These are phyloP conservation scores for Neonothopanus nambi DNA, from an alignment of 1,284 basidiomycete species.

Conservation along the genomic window DNA sequence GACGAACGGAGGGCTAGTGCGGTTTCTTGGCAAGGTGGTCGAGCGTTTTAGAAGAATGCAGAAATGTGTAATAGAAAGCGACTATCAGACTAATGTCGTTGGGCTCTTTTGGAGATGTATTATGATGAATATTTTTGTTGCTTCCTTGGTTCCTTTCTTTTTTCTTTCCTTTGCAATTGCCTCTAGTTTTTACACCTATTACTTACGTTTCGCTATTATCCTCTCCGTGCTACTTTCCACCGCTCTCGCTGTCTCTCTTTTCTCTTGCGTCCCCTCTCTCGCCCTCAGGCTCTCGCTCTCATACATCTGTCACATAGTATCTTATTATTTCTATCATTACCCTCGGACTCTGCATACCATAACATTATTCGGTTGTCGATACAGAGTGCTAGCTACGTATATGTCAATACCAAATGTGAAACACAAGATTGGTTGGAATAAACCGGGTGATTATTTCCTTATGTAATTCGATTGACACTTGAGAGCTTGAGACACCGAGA, in stretches of 20 bases:
- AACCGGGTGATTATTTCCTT: no score
- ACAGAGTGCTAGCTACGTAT: conserved; percentile 5
- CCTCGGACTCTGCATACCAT: conserved; percentile 8
- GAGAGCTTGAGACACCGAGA: no score
- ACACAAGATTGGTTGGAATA: not conserved
- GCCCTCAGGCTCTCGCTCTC: not conserved
- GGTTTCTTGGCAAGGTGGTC: conserved; percentile 43
- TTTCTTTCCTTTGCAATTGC: no score
- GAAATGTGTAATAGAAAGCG: conserved; percentile 4
- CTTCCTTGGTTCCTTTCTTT: no score
- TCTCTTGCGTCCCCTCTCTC: not conserved
- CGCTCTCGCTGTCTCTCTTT: not conserved
- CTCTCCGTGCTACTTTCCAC: not conserved
- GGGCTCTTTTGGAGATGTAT: conserved; percentile 1
- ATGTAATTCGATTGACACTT: conserved; percentile 5
- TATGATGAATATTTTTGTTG: not conserved
- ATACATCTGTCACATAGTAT: not conserved
- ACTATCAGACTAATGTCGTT: not conserved
- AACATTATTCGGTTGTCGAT: conserved; percentile 4
- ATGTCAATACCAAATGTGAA: conserved; percentile 1
- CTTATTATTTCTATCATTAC: conserved; percentile 4
- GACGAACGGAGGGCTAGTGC: conserved; percentile 31
- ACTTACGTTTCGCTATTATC: no score
- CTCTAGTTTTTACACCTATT: no score
- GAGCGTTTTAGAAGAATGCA: conserved; percentile 33